Base-by-base conservation (phyloP, 1,284 basidiomycete species). In the Gastroboletus turbinatus region DNA sequence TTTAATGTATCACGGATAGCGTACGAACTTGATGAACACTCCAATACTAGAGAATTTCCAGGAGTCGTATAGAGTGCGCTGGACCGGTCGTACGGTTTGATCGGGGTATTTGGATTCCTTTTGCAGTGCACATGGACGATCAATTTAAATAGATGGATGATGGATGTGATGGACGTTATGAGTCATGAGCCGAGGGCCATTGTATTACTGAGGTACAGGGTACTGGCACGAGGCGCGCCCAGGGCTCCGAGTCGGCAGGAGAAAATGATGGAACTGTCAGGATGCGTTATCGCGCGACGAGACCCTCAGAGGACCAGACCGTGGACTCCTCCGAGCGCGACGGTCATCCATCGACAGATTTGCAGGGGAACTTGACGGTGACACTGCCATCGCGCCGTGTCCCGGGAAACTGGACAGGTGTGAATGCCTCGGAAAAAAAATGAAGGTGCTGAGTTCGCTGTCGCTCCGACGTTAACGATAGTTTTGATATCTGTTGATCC, bases 1-100 rank as follows among this genome's bases (percentile, higher is more conserved):
- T 55, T 52, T 65, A 55, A 58, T 65, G 67, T 65, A 64, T 55
- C 40, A 63, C 35, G 60, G 60, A 62, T 66, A 64, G 58, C 58
- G 53, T 63, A 69, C 57, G 67, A 65, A 50, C 52, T 49, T 39
- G 63, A 65, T 45, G 66, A 50, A 53, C 63, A 53, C 33, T 53
- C 33, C 29, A 57, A 46, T 60, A 50, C 27, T 51, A 27, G 46
- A 64, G 40, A 58, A 23, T 16, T 46, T 46, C 40, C 40, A 43
- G 27, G 21, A 40, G 19, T 19, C 4, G 38, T 10, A n/a, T 8
- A 17, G 4, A 17, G 35, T 36, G 35, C 8, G 16, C 16, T 17
- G 17, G 16, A 35, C 8, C 9, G 9, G 35, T 36, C 35, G 29
- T 32, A 32, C 30, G 13, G 14, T 1, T 35, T 10, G 33, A 14